Base-by-base conservation (phyloP, 495 filamentous ascomycete genomes). In the Xylaria bambusicola region DNA sequence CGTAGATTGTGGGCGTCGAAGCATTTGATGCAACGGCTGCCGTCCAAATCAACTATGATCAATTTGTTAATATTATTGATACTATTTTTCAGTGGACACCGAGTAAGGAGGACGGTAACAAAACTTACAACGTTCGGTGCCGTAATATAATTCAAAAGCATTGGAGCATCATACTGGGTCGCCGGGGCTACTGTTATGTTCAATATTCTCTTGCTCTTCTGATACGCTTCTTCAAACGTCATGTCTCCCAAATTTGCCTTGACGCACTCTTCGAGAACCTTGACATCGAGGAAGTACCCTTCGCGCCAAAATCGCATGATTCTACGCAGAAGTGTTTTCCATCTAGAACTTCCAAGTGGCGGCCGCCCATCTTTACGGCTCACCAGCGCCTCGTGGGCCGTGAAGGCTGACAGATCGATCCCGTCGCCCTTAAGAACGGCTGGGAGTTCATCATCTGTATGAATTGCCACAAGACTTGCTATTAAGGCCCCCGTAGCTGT, bases 201-300 rank as follows among this genome's bases (percentile, higher is more conserved):
- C 60, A 98, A 78, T 21, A 97, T 87, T 29, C 91, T 80, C 67
- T 93, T 94, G 10, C 92, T 97, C 47, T 85, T 82, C 33, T 86
- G 80, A 68, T 93, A 97, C 2, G 93, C 93, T 71, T 97, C 93
- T 75, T 97, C 91, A 64, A 98, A 98, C 0, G 93, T 98, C 20
- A 97, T 68, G 63, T 96, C 89, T 7, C 91, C 93, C 3, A 97
- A 84, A 65, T 97, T 96, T 10, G 86, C 84, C 26, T 88, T 81
- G 2, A 97, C 89, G 66, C 91, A 94, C 52, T 93, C 85, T 67
- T 96, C 92, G 44, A 98, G 73, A 20, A 95, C 84, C 48, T 82
- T 84, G 2, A 88, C 84, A 72, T 97, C 91, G 40, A 96, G 79
- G 62, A 97, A 89, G 66, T 95, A 87, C 2, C 93, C 93, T 60